Percentiles rank a stretch among this genome's conserved stretches.
Conservation (phyloP, 208 protist species). For the Trypanosoma caninum region DNA sequence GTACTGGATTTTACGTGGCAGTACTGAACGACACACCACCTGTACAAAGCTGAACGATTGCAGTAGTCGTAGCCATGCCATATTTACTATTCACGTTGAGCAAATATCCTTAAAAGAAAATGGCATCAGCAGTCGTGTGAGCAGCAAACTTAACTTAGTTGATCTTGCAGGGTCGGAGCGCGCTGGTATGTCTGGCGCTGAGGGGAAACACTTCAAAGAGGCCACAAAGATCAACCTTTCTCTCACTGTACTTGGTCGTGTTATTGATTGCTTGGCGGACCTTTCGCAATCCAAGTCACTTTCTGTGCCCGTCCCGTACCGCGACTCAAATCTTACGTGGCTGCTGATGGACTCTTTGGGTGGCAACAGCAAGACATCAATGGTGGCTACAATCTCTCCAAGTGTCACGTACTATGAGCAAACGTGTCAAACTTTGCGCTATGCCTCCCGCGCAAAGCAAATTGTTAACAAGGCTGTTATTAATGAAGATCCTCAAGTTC, state of each 20-base stretch:
- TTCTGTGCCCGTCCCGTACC: slow-evolving; percentile 65
- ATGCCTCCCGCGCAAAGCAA: slow-evolving; percentile 74
- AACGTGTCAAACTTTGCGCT: slow-evolving; percentile 54
- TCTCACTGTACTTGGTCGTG: slow-evolving; percentile 88
- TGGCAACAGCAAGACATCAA: slow-evolving; percentile 44
- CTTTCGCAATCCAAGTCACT: slow-evolving; percentile 55
- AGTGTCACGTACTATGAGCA: slow-evolving; percentile 34
- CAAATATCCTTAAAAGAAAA: slow-evolving; percentile 61
- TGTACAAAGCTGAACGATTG: slow-evolving; percentile 86
- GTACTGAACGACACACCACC: slow-evolving; percentile 77
- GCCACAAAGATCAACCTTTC: slow-evolving; percentile 92
- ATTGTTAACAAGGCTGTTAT: slow-evolving; percentile 90
- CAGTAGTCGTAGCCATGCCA: slow-evolving; percentile 88
- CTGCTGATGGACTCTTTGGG: slow-evolving; percentile 65
- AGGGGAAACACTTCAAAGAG: slow-evolving; percentile 67
- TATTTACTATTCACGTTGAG: slow-evolving; percentile 76
- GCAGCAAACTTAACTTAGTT: slow-evolving; percentile 90
- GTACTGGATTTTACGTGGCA: slow-evolving; percentile 63
- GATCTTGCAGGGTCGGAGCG: slow-evolving; percentile 94
- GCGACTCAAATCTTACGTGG: slow-evolving; percentile 73
- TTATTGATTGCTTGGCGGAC: slow-evolving; percentile 86
- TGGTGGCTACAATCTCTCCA: slow-evolving; percentile 51
- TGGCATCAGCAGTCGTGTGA: slow-evolving; percentile 45
- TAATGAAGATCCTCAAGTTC: slow-evolving; percentile 91
- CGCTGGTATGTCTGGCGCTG: slow-evolving; percentile 62